Evolutionary conservation across 768 basidiomycete genomes (phyloP).

Genomic region (Porphyrellus cyaneotinctus): DNA sequence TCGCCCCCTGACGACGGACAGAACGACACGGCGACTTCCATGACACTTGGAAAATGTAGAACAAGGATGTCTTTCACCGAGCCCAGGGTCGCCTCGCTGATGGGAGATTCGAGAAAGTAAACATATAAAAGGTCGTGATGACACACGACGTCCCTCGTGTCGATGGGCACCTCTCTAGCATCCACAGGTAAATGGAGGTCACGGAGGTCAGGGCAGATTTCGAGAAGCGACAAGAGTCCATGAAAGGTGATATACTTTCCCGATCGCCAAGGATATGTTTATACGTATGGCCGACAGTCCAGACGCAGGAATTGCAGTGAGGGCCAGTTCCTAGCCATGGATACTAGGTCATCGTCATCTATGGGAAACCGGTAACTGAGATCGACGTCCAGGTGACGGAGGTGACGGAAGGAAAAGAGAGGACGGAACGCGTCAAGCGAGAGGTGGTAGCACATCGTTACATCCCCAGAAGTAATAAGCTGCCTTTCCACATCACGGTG

Average conservation of each 20-base stretch:
- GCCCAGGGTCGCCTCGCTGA: background rate
- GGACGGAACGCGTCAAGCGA: background rate
- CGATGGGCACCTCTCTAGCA: background rate
- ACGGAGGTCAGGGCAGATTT: background rate
- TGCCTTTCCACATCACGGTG: background rate
- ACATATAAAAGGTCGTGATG: background rate
- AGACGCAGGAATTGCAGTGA: background rate
- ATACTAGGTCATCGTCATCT: constrained; percentile 1
- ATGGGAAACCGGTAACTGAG: constrained; percentile 1
- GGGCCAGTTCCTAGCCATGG: constrained; percentile 4
- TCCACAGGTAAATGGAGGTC: background rate
- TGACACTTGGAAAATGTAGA: background rate
- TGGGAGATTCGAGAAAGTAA: background rate
- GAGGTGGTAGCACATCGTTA: background rate
- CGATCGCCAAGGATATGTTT: background rate
- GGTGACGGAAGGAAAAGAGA: background rate
- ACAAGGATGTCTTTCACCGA: background rate
- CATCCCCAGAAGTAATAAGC: background rate
- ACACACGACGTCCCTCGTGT: background rate
- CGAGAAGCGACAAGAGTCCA: background rate
- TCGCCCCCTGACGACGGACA: no score
- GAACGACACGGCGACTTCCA: background rate
- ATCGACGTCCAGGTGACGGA: background rate
- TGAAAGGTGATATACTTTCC: background rate
- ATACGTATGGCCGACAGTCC: no score